Evolutionary conservation across 2,329 filamentous ascomycete genomes (phyloP).

Genomic region (Shiraia sp.): DNA sequence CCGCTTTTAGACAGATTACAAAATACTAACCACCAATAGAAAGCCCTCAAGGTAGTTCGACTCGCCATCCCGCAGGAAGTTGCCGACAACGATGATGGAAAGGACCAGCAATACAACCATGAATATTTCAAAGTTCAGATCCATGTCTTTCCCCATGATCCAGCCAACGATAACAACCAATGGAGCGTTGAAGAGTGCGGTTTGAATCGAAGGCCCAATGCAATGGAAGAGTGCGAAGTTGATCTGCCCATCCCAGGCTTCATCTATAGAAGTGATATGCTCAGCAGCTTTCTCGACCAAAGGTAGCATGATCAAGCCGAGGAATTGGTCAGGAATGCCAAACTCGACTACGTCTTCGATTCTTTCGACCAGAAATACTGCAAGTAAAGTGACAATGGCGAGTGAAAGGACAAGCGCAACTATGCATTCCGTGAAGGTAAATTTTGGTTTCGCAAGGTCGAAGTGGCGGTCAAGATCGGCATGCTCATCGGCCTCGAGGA

Average conservation of each 20-base stretch:
- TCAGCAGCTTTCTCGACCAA: conserved; percentile 87
- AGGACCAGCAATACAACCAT: conserved; percentile 81
- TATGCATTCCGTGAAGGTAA: conserved; percentile 74
- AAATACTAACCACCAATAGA: conserved; percentile 63
- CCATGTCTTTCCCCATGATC: conserved; percentile 71
- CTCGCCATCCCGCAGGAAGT: conserved; percentile 85
- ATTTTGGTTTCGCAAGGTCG: conserved; percentile 65
- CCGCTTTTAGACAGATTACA: not conserved
- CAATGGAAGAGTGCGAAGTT: conserved; percentile 86
- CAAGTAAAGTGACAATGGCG: conserved; percentile 71
- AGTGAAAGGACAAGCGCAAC: conserved; percentile 68
- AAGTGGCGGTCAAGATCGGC: conserved; percentile 66
- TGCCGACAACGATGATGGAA: conserved; percentile 82
- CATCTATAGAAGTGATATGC: conserved; percentile 80
- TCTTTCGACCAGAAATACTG: conserved; percentile 73
- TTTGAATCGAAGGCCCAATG: conserved; percentile 85
- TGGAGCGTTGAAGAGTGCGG: conserved; percentile 84
- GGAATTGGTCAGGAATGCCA: conserved; percentile 56
- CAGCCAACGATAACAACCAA: conserved; percentile 83
- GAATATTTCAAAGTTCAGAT: conserved; percentile 85
- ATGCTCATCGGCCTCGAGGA: conserved; percentile 72
- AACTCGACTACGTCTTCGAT: conserved; percentile 66
- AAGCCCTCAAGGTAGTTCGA: conserved; percentile 88
- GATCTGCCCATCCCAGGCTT: conserved; percentile 81
- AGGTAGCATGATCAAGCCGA: conserved; percentile 76